Evolutionary conservation across 78 protist species (phyloP).

Genomic region (Emiliania huxleyi): DNA sequence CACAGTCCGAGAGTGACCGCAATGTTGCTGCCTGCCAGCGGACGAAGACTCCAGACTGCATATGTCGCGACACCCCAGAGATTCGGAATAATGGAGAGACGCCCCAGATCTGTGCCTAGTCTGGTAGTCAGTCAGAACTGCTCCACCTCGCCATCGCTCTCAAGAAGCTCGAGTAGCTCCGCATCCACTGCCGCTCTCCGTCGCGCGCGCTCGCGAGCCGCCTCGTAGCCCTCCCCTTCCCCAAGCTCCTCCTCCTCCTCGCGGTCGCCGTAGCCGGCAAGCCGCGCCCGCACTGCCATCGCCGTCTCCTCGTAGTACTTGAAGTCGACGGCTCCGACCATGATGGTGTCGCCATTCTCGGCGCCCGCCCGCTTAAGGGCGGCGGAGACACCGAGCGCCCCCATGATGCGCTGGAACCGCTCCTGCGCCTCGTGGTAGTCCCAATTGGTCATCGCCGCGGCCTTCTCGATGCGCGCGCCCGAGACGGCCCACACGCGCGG

Average conservation of each 20-base stretch:
- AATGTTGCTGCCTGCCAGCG: too few relatives aligned
- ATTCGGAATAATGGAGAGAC: too few relatives aligned
- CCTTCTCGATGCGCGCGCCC: not conserved
- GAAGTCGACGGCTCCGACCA: slow-evolving; percentile 14
- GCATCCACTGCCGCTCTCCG: not conserved
- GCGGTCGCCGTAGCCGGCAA: not conserved
- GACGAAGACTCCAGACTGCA: too few relatives aligned
- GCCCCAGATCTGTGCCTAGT: too few relatives aligned
- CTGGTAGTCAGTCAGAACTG: too few relatives aligned
- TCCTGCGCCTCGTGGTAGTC: slow-evolving; percentile 31
- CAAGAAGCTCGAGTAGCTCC: not conserved
- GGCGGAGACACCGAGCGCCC: not conserved
- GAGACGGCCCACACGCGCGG: not conserved
- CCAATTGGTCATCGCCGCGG: slow-evolving; percentile 9
- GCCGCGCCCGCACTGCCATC: slow-evolving; percentile 14
- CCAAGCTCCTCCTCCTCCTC: not conserved
- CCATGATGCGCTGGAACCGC: slow-evolving; percentile 22
- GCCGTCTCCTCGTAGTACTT: not conserved
- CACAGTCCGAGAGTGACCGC: too few relatives aligned
- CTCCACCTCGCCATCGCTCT: not conserved
- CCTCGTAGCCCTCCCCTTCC: not conserved
- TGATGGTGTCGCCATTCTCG: not conserved
- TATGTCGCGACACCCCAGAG: too few relatives aligned
- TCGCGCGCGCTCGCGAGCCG: not conserved
- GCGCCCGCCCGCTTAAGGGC: not conserved